Evolutionary conservation across 225 moss, liverwort and hornwort species (phyloP).

Genomic region (Asterella californica): DNA sequence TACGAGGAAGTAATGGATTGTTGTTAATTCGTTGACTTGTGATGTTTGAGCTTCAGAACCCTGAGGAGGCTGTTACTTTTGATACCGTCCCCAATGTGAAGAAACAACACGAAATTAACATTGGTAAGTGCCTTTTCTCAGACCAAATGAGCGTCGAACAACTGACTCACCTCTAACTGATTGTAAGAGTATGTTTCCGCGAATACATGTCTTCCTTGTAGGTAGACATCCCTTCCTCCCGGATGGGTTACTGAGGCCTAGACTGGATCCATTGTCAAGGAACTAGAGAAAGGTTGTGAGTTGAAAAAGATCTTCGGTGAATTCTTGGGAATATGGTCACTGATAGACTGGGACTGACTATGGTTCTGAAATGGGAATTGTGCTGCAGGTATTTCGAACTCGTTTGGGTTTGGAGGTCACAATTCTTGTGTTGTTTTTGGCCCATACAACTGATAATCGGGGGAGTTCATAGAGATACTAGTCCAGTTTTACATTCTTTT

Average conservation of each 20-base stretch:
- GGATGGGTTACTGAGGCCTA: background rate
- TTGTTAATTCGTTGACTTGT: background rate
- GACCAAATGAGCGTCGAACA: background rate
- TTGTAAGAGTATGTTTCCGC: background rate
- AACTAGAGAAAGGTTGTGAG: background rate
- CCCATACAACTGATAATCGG: slow-evolving; percentile 50
- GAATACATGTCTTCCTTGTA: background rate
- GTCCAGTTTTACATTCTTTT: slow-evolving; percentile 28
- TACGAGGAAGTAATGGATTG: no score
- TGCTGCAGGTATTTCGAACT: slow-evolving; percentile 73
- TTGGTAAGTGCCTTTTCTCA: slow-evolving; percentile 47
- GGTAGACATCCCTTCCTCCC: background rate
- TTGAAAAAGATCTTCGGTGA: background rate
- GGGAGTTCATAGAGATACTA: background rate
- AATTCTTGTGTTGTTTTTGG: slow-evolving; percentile 81
- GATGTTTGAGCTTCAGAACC: slow-evolving; percentile 45
- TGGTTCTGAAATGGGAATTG: background rate
- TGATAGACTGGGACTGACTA: background rate
- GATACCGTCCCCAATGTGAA: slow-evolving; percentile 91
- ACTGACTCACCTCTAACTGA: background rate
- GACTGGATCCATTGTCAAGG: background rate
- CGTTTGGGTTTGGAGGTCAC: slow-evolving; percentile 86
- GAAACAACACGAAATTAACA: slow-evolving; percentile 74
- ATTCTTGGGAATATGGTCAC: background rate
- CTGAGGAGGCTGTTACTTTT: slow-evolving; percentile 78